Evolutionary conservation across 1,139 yeast species (phyloP), one percentile per base, ranked within the genome.

Genomic region (Hyphopichia khmerensis): DNA sequence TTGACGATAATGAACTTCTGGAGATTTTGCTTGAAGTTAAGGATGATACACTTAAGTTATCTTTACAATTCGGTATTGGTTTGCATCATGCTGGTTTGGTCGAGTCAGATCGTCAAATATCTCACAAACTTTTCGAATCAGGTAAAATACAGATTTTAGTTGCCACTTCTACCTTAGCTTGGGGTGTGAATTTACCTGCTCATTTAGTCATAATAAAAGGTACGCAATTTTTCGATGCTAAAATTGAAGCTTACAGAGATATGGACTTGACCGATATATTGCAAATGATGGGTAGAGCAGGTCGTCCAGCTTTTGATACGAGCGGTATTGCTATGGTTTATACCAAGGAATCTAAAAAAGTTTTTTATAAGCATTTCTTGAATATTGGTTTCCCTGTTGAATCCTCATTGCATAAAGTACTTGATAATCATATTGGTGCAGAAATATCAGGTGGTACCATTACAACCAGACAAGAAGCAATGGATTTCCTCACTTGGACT

Each of bases 321-420:
- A 82, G 89, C 48, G 99, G 99, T 65, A 91, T 84, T 36, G 98
- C 98, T 0, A 87, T 93, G 49, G 96, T 95, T 2, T 91, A 84
- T 60, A 93, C 99, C 3, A 89, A 88, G 57, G 97, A 95, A 57
- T 78, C 91, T 3, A 93, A 91, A 52, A 93, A 93, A 65, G 79
- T 84, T 59, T 95, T 91, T 57, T 93, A 95, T 68, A 93, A 93
- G 58, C 96, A 95, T 62, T 93, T 93, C 62, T 66, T 93, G 55
- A 95, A 93, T 59, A 83, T 89, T 48, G 99, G 99, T 0, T 93
- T 95, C 67, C 99, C 99, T 0, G 99, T 95, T 13, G 99, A 93
- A 61, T 89, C 97, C 0, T 88, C 96, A 1, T 70, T 93, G 47
- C 98, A 93, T 63, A 90, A 90, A 56, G 96, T 88, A 3, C 68